Evolutionary conservation across 257 asterid genomes (phyloP).

Genomic region (Nicotiana obtusifolia): DNA sequence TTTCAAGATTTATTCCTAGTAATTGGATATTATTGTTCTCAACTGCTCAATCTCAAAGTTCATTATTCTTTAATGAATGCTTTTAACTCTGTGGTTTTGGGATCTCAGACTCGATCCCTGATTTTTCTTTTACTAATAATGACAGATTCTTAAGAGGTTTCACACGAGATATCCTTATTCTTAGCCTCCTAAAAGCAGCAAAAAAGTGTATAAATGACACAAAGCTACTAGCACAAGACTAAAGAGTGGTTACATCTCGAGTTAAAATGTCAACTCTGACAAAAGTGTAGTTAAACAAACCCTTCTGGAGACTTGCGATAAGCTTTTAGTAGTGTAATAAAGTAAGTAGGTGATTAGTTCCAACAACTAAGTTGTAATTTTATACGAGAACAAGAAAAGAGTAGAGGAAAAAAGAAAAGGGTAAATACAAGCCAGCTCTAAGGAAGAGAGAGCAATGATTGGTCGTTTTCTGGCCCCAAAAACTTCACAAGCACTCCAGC

Average conservation of each 20-base stretch:
- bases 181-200: neutral
- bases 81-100: neutral
- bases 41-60: neutral
- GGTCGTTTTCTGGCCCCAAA: conserved; percentile 23
- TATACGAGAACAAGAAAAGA: neutral
- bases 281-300: neutral
- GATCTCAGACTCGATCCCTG: neutral
- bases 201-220: neutral
- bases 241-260: neutral
- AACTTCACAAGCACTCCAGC: conserved; percentile 21
- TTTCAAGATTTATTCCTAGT: neutral
- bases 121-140: neutral
- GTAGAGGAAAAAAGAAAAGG: neutral
- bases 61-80: neutral
- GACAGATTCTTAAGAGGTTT: neutral
- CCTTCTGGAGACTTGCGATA: neutral
- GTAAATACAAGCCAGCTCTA: conserved; percentile 22
- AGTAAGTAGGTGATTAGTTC: neutral
- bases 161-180: neutral
- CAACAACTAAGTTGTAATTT: conserved; percentile 6
- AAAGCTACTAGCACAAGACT: neutral
- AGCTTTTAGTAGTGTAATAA: neutral
- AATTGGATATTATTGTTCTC: neutral
- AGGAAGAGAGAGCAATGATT: conserved; percentile 17
- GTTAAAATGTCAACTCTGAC: conserved; percentile 10